Conservation (phyloP, 148 eudicot genomes). For the Diospyros kaki region DNA sequence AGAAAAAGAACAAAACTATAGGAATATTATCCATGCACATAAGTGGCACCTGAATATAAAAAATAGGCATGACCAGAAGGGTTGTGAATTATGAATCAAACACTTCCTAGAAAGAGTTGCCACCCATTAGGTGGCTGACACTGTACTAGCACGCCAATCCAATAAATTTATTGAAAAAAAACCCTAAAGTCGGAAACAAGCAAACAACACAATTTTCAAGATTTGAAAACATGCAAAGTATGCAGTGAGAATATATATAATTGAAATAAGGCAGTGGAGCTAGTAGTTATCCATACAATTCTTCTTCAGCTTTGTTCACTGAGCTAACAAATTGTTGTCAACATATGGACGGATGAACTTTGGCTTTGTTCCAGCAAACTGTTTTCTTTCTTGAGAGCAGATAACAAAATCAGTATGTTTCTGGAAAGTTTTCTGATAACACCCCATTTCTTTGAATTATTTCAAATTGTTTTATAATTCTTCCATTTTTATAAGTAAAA, state of each 20-base stretch:
- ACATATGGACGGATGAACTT: neutral
- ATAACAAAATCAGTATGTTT: too few relatives aligned
- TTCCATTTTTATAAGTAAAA: too few relatives aligned
- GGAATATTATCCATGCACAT: neutral
- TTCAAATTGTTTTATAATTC: too few relatives aligned
- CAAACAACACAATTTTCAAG: neutral
- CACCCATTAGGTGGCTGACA: neutral
- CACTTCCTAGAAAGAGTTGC: neutral
- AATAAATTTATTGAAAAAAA: neutral
- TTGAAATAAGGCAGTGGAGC: neutral
- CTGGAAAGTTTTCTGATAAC: too few relatives aligned
- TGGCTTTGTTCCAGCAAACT: too few relatives aligned
- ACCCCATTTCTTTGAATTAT: too few relatives aligned
- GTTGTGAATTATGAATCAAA: slow-evolving; percentile 1
- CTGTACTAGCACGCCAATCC: neutral
- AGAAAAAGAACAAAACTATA: neutral
- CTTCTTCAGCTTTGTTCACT: neutral
- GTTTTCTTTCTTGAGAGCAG: too few relatives aligned
- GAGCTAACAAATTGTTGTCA: neutral
- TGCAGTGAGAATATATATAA: neutral
- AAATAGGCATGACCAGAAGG: neutral
- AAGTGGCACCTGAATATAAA: neutral
- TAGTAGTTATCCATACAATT: neutral
- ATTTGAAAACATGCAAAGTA: slow-evolving; percentile 7
- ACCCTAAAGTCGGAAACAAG: too few relatives aligned